phyloP scores from a whole-genome alignment of 2,329 filamentous ascomycete genomes.

The Epichloe gansuensis region DNA sequence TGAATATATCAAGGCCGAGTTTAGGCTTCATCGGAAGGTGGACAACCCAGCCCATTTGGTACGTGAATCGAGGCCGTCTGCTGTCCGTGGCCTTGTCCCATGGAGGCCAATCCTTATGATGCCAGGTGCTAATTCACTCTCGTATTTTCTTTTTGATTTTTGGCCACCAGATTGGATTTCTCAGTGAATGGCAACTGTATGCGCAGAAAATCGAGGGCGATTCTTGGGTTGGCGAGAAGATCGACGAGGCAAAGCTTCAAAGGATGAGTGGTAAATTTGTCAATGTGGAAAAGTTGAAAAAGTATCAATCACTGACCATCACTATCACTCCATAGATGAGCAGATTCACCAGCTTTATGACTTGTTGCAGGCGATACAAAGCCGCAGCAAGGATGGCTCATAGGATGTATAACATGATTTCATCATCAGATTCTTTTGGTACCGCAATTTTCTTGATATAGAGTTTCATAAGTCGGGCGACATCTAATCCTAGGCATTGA shows the following conservation, averaged over 20 bases:
- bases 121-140: not conserved
- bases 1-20: constrained; percentile 87
- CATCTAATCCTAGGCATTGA: not conserved
- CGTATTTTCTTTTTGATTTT: no score
- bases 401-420: constrained; percentile 13
- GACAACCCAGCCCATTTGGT: constrained; percentile 92
- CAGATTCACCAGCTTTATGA: constrained; percentile 91
- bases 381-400: constrained; percentile 17
- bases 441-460: not conserved
- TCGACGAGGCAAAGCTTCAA: constrained; percentile 72
- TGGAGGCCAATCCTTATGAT: no score
- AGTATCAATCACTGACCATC: not conserved
- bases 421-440: not conserved
- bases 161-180: constrained; percentile 65
- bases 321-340: constrained; percentile 49
- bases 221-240: constrained; percentile 68
- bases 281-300: no score
- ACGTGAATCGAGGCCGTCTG: constrained; percentile 17
- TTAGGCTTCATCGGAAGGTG: constrained; percentile 67
- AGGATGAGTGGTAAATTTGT: constrained; percentile 77
- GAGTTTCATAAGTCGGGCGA: not conserved
- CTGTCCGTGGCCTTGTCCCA: no score
- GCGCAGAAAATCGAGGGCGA: constrained; percentile 87
- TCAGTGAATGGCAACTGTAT: constrained; percentile 94
- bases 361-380: constrained; percentile 70